Percentiles rank a stretch among this genome's conserved stretches.
Evolutionary conservation across 768 basidiomycete genomes (phyloP).

Genomic region (Lanmaoa pseudosensibilis): DNA sequence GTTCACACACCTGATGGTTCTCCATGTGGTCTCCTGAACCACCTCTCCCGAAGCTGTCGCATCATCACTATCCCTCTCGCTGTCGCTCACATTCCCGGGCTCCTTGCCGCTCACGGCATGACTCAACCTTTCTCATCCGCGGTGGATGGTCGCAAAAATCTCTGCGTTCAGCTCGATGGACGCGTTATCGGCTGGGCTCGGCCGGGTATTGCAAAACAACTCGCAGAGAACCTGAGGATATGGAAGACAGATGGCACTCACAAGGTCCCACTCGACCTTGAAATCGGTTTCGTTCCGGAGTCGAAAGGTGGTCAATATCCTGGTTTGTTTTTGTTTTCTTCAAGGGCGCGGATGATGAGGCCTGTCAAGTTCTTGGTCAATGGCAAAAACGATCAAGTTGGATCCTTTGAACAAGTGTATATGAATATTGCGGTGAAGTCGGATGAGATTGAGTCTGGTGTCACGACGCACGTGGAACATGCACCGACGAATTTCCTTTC

Average conservation of each 20-base stretch:
- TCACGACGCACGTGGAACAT: conserved; percentile 92
- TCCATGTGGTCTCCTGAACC: conserved; percentile 96
- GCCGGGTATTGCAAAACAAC: conserved; percentile 66
- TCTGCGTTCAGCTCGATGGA: conserved; percentile 95
- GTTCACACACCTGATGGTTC: conserved; percentile 99
- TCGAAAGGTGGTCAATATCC: conserved; percentile 96
- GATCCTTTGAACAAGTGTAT: conserved; percentile 98
- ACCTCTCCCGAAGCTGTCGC: conserved; percentile 90
- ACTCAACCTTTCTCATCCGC: conserved; percentile 80
- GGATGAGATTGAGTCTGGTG: conserved; percentile 73
- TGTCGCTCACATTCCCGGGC: conserved; percentile 74
- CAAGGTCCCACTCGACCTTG: conserved; percentile 86
- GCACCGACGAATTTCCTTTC: conserved; percentile 94
- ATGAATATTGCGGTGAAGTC: conserved; percentile 95
- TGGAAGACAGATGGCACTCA: conserved; percentile 92
- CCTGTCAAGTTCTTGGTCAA: conserved; percentile 92
- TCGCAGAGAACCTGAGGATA: conserved; percentile 82
- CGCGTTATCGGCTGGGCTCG: conserved; percentile 92
- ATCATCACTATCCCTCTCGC: conserved; percentile 78
- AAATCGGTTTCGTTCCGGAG: conserved; percentile 88
- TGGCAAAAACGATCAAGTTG: conserved; percentile 84
- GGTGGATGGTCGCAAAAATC: conserved; percentile 76
- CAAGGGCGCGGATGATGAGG: conserved; percentile 92
- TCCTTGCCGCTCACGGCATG: conserved; percentile 91
- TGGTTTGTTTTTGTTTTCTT: conserved; percentile 89